phyloP scores from a whole-genome alignment of 352 stramenopile genomes.

The Phytophthora uliginosa region DNA sequence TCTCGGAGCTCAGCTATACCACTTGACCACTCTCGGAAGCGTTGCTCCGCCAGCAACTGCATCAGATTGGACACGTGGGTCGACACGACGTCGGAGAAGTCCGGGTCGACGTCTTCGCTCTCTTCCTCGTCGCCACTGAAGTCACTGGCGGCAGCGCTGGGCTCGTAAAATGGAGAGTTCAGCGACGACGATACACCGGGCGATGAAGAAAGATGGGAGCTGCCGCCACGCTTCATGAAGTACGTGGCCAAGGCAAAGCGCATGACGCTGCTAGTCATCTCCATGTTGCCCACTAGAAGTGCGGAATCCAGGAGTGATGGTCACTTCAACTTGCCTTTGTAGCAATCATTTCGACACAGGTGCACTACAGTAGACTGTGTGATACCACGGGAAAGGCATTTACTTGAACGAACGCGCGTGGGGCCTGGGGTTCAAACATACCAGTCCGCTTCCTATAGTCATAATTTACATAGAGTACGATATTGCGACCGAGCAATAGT shows the following conservation, averaged over 20 bases:
- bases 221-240: slow-evolving; percentile 39
- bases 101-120: not conserved
- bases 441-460: no score
- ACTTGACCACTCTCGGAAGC: slow-evolving; percentile 23
- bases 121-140: slow-evolving; percentile 18
- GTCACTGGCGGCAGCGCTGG: slow-evolving; percentile 1
- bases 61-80: slow-evolving; percentile 33
- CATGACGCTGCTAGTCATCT: slow-evolving; percentile 42
- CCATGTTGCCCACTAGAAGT: slow-evolving; percentile 25
- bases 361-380: not conserved
- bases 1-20: slow-evolving; percentile 32
- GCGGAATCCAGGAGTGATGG: slow-evolving; percentile 28
- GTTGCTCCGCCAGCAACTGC: slow-evolving; percentile 26
- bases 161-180: slow-evolving; percentile 9
- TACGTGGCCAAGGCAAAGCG: slow-evolving; percentile 54
- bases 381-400: no score
- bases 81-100: slow-evolving; percentile 16
- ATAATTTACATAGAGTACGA: no score
- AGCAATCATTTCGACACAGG: slow-evolving; percentile 1
- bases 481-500: no score
- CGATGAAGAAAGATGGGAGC: not conserved
- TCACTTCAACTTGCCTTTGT: slow-evolving; percentile 39
- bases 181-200: slow-evolving; percentile 1
- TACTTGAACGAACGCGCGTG: no score
- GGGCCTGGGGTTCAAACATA: no score